Evolutionary conservation across 371 early-diverging fungal genomes (phyloP), one percentile per base, ranked within the genome.

Genomic region (Zychaea mexicana): DNA sequence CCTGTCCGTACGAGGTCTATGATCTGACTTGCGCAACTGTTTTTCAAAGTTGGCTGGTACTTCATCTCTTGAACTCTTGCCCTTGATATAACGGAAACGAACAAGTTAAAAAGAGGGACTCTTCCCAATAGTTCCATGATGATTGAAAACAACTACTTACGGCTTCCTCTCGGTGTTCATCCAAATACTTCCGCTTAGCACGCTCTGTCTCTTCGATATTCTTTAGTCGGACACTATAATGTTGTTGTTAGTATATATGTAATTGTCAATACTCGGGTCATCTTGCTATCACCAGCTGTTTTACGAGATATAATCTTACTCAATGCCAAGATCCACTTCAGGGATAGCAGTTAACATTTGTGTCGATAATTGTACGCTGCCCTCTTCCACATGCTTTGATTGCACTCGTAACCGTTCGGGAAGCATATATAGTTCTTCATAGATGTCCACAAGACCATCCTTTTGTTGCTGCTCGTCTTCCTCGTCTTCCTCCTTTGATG

Each of bases 331-430:
- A 71, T 96, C 96, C 4, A 96, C 93, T 73, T 96, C 96, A 4
- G 96, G 97, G 58, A 97, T 94, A 9, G 95, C 92, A 8, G 95
- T 94, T 36, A 97, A 70, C 96, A 97, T 95, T 36, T 91, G 84
- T 9, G 95, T 84, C 2, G 95, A 94, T 33, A 92, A 73, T 45
- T 94, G 91, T 2, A 95, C 92, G 65, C 90, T 95, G 22, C 95
- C 96, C 68, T 97, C 96, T 19, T 79, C 76, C 26, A 91, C 85
- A 0, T 84, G 85, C 64, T 86, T 86, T 39, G 67, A 60, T 9
- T 30, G 62, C 36, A 90, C 89, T 73, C 86, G 81, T 38, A 93
- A 65, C 59, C 92, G 88, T 31, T 90, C 89, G 0, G 93, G 92
- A 31, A 93, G 76, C 7, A 83, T 80, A 72, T 86, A 92, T 22